A percentile compares a stretch with the other conserved stretches of the same genome.
These are phyloP conservation scores for Fusarium denticulatum DNA, from an alignment of 2,329 filamentous ascomycete genomes.

Conservation along the genomic window DNA sequence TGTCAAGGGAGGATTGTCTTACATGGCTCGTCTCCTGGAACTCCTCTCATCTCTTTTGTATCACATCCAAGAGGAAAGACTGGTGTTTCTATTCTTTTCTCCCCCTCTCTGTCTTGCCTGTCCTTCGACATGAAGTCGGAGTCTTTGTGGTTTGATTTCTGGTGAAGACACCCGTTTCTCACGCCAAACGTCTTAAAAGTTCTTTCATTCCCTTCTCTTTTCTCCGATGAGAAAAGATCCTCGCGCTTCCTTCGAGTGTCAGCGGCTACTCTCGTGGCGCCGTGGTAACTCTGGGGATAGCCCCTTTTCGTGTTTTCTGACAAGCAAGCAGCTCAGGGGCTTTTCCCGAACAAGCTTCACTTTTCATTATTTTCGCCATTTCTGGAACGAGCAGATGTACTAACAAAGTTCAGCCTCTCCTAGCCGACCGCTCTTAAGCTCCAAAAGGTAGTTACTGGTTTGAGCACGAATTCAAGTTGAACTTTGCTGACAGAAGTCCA, in stretches of 20 bases:
- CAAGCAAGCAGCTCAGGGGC: not conserved
- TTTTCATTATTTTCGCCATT: not conserved
- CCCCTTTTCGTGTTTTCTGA: not conserved
- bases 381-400: not conserved
- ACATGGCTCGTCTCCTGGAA: not conserved
- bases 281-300: not conserved
- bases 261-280: not conserved
- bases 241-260: too few species aligned
- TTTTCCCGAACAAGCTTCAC: not conserved
- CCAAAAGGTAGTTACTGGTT: conserved; percentile 10
- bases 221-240: not conserved
- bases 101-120: not conserved
- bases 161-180: not conserved
- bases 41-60: not conserved
- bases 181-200: not conserved
- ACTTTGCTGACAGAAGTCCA: not conserved
- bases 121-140: not conserved
- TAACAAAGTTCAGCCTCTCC: not conserved
- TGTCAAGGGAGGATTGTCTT: not conserved
- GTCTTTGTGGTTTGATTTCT: not conserved
- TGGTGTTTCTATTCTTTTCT: not conserved
- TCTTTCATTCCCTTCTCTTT: not conserved
- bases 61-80: not conserved
- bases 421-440: not conserved
- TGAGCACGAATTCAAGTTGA: too few species aligned